Evolutionary conservation across 345 rosid species (phyloP).

Genomic region (Garcia nutans): DNA sequence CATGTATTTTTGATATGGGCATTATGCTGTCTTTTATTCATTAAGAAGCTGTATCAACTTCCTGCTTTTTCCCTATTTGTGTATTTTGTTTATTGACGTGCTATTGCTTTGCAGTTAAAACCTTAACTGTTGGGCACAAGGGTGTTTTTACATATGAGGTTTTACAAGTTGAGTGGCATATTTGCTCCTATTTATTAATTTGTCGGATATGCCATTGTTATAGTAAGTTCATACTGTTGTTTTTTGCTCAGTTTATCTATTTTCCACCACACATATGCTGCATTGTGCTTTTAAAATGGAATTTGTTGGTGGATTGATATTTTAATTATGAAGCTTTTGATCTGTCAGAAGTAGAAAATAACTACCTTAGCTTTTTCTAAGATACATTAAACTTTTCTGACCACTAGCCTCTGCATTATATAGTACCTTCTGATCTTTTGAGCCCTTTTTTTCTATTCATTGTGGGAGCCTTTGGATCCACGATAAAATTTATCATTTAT

Average conservation of each 20-base stretch:
- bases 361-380: neutral
- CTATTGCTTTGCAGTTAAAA: neutral
- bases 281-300: neutral
- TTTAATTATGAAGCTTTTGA: neutral
- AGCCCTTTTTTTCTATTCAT: neutral
- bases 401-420: neutral
- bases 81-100: neutral
- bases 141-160: neutral
- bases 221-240: neutral
- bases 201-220: neutral
- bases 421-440: neutral
- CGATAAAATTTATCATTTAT: neutral
- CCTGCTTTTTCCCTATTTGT: neutral
- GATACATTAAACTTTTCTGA: neutral
- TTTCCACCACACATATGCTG: neutral
- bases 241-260: neutral
- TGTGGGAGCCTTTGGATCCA: neutral
- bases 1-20: neutral
- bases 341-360: neutral
- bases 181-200: neutral
- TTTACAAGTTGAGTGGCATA: neutral
- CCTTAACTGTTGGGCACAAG: neutral
- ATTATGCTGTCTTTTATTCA: neutral
- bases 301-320: neutral
- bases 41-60: neutral